Evolutionary conservation across 2,329 filamentous ascomycete genomes (phyloP).

Genomic region (Aspergillus sp.): DNA sequence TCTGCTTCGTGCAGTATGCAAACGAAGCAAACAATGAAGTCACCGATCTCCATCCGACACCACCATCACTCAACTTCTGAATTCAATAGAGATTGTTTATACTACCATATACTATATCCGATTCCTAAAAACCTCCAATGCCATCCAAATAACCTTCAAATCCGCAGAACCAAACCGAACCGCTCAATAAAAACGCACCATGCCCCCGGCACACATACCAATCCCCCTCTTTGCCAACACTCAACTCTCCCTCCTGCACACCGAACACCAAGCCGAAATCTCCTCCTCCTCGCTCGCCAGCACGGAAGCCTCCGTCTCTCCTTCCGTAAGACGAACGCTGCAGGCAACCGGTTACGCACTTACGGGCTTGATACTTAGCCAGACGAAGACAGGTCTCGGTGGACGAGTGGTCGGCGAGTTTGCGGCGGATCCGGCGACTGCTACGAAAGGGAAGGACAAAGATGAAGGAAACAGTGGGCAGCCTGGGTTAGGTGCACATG

Average conservation of each 20-base stretch:
- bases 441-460: constrained; percentile 22
- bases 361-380: constrained; percentile 55
- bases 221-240: constrained; percentile 37
- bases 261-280: constrained; percentile 41
- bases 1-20: no score
- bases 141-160: background rate
- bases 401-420: constrained; percentile 88
- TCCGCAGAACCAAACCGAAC: background rate
- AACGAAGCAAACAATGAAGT: no score
- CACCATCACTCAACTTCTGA: background rate
- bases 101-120: background rate
- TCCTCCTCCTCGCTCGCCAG: constrained; percentile 37
- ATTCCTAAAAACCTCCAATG: background rate
- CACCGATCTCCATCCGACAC: no score
- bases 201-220: constrained; percentile 12
- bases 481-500: constrained; percentile 38
- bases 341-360: constrained; percentile 37
- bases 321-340: constrained; percentile 37
- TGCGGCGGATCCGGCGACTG: constrained; percentile 60
- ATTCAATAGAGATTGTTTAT: no score
- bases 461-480: constrained; percentile 37
- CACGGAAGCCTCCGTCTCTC: constrained; percentile 34
- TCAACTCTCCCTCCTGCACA: constrained; percentile 36
- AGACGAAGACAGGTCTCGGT: constrained; percentile 79
- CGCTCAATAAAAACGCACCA: background rate